Conservation (phyloP, 2,329 filamentous ascomycete species). For the Fusarium lyarnte region DNA sequence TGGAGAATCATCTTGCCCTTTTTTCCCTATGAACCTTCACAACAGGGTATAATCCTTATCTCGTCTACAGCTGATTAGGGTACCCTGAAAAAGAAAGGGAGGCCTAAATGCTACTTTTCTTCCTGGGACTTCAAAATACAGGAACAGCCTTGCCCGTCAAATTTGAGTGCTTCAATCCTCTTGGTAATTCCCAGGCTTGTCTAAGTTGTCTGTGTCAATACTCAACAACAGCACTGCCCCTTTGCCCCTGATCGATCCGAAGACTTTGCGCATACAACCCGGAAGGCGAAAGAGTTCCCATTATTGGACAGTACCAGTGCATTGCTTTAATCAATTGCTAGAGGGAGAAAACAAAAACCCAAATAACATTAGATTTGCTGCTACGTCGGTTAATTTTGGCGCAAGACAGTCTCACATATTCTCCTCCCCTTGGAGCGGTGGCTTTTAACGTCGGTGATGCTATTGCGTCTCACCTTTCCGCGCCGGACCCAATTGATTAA, state of each 20-base stretch:
- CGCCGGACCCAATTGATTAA: rapidly evolving
- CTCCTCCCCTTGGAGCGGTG: not conserved
- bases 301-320: not conserved
- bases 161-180: not conserved
- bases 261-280: not conserved
- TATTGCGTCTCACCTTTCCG: rapidly evolving
- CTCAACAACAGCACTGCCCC: not conserved
- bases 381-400: rapidly evolving
- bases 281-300: not conserved
- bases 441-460: rapidly evolving
- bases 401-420: not conserved
- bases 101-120: too few species aligned
- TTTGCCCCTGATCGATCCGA: not conserved
- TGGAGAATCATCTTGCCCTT: not conserved
- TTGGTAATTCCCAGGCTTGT: not conserved
- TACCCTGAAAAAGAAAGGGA: too few species aligned
- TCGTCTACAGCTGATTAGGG: not conserved
- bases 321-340: not conserved
- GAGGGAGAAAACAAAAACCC: not conserved
- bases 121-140: not conserved
- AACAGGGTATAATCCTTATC: not conserved
- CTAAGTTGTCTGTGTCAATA: not conserved
- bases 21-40: not conserved
- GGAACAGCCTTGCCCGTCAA: not conserved
- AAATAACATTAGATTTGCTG: not conserved